Evolutionary conservation across 208 protist genomes (phyloP).

Genomic region (Entamoeba invadens): DNA sequence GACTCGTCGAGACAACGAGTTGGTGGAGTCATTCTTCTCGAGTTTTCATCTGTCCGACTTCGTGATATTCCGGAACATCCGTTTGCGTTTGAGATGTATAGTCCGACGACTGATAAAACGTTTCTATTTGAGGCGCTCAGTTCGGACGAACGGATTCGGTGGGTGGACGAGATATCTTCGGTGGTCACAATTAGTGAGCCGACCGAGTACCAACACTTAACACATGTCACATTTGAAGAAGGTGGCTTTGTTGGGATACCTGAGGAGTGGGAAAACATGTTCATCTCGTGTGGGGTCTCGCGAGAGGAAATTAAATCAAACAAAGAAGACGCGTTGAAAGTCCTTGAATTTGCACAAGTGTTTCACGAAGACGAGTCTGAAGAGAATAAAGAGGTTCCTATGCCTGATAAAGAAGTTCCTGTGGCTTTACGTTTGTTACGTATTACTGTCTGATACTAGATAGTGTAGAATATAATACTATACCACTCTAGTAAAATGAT

Average conservation of each 20-base stretch:
- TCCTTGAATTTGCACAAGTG: neutral
- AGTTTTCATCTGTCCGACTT: neutral
- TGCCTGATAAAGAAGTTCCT: neutral
- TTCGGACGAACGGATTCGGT: neutral
- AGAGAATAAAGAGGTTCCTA: neutral
- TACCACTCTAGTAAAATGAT: slow-evolving; percentile 36
- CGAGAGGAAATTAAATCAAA: neutral
- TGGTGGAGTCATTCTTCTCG: neutral
- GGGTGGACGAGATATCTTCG: neutral
- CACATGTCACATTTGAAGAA: neutral
- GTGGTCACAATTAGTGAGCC: neutral
- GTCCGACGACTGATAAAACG: neutral
- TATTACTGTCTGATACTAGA: no score
- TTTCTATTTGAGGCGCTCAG: neutral
- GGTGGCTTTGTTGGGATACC: neutral
- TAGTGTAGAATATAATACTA: no score
- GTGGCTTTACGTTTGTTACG: neutral
- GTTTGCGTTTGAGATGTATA: neutral
- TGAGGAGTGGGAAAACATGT: neutral
- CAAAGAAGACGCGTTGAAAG: neutral
- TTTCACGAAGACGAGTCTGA: neutral
- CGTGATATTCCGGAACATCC: neutral
- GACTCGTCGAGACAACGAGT: neutral
- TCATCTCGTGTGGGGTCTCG: neutral
- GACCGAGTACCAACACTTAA: neutral